Evolutionary conservation across 768 basidiomycete genomes (phyloP).

Genomic region (Aureoboletus auriporus): DNA sequence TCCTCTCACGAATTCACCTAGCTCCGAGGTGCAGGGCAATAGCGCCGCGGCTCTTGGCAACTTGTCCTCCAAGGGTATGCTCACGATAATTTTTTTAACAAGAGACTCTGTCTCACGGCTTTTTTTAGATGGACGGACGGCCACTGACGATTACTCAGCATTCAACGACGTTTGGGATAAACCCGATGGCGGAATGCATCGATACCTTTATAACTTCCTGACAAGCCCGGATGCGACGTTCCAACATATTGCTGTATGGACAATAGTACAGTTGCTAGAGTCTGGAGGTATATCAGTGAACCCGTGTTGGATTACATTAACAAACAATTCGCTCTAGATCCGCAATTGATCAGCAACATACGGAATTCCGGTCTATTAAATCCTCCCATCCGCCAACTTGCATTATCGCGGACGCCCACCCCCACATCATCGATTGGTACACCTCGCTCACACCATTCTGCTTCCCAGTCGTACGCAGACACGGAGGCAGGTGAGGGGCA

Average conservation of each 20-base stretch:
- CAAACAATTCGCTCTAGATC: conserved; percentile 47
- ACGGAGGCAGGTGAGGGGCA: conserved; percentile 86
- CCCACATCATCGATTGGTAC: conserved; percentile 73
- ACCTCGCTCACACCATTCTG: conserved; percentile 66
- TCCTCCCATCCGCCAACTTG: conserved; percentile 82
- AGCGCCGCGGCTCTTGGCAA: conserved; percentile 97
- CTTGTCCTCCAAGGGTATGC: conserved; percentile 88
- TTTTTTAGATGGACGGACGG: conserved; percentile 63
- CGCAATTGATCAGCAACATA: conserved; percentile 86
- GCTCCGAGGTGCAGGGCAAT: conserved; percentile 98
- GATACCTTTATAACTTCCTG: conserved; percentile 90
- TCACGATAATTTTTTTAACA: background rate
- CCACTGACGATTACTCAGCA: conserved; percentile 87
- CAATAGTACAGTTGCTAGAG: conserved; percentile 94
- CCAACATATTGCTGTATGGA: conserved; percentile 99
- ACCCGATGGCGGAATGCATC: conserved; percentile 96
- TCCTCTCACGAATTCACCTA: conserved; percentile 91
- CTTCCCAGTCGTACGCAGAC: conserved; percentile 70
- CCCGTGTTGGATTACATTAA: background rate
- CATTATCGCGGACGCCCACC: conserved; percentile 64
- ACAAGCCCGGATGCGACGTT: conserved; percentile 93
- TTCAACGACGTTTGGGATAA: conserved; percentile 99
- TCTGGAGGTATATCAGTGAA: conserved; percentile 64
- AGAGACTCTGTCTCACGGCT: background rate
- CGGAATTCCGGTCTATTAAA: conserved; percentile 77